Percentiles rank a stretch among this genome's conserved stretches.
These are phyloP conservation scores for Euphorbia corollata DNA, from an alignment of 441 rosid species.

Conservation along the genomic window DNA sequence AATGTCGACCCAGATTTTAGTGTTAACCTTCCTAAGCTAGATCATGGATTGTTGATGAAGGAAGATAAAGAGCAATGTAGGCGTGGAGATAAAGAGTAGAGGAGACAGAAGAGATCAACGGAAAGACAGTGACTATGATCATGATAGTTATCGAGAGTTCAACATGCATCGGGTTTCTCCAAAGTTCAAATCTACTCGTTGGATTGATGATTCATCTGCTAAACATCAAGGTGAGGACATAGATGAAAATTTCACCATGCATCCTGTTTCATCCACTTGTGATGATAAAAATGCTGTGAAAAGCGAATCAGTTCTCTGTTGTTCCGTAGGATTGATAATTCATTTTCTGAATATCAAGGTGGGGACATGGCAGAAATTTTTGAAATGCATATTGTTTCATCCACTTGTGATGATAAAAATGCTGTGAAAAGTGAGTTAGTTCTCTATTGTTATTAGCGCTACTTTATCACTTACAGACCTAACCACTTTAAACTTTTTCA, in stretches of 20 bases:
- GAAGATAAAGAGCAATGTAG: constrained; percentile 64
- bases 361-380: too few species aligned
- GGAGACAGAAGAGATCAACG: constrained; percentile 56
- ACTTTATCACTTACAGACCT: background rate
- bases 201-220: constrained; percentile 39
- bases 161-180: constrained; percentile 46
- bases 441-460: constrained; percentile 10
- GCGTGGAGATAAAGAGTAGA: constrained; percentile 61
- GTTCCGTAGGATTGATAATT: too few species aligned
- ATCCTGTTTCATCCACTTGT: constrained; percentile 43
- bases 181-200: constrained; percentile 39
- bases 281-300: constrained; percentile 63
- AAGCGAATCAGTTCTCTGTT: constrained; percentile 29
- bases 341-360: too few species aligned
- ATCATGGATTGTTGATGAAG: constrained; percentile 45
- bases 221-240: constrained; percentile 64
- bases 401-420: constrained; percentile 61
- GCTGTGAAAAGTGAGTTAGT: constrained; percentile 41
- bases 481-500: background rate
- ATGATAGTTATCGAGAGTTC: constrained; percentile 51
- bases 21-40: constrained; percentile 50
- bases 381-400: constrained; percentile 45
- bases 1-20: constrained; percentile 53
- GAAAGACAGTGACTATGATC: constrained; percentile 55
- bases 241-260: constrained; percentile 38